Evolutionary conservation across 2,329 filamentous ascomycete species (phyloP).

Genomic region (Pseudocercospora pini-densiflorae): DNA sequence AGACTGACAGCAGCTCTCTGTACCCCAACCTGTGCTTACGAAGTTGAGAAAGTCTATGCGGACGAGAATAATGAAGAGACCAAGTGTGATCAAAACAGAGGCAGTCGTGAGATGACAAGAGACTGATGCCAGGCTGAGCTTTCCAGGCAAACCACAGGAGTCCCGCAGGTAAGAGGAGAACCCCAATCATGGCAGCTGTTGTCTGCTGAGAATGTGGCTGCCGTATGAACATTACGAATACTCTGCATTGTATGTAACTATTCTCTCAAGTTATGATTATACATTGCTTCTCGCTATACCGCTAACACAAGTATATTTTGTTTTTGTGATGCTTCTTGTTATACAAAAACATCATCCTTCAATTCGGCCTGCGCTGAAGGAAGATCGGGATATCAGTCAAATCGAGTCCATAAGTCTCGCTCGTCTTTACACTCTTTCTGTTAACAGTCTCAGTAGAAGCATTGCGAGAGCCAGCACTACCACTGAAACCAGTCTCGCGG

Average conservation of each 20-base stretch:
- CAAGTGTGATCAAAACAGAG: conserved; percentile 19
- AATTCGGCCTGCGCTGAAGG: conserved; percentile 26
- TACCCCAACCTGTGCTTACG: conserved; percentile 40
- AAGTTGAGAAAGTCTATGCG: conserved; percentile 30
- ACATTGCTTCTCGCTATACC: neutral
- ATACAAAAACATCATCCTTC: neutral
- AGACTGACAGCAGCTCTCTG: too few relatives aligned
- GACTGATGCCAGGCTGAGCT: conserved; percentile 33
- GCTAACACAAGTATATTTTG: neutral
- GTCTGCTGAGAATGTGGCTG: neutral
- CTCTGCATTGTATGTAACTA: neutral
- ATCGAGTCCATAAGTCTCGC: conserved; percentile 43
- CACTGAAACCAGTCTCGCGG: conserved; percentile 39
- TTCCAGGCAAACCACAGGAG: conserved; percentile 43
- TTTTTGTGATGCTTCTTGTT: neutral
- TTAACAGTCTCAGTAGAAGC: conserved; percentile 31
- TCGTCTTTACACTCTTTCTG: conserved; percentile 41
- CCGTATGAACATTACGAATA: neutral
- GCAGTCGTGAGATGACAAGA: neutral
- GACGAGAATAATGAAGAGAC: conserved; percentile 31
- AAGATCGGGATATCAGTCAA: conserved; percentile 48
- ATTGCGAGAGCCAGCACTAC: conserved; percentile 43
- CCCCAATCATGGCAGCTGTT: neutral
- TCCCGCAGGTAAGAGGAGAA: neutral
- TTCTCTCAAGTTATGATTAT: neutral